Evolutionary conservation across 2,329 filamentous ascomycete species (phyloP).

Genomic region (Fonsecaea nubica): DNA sequence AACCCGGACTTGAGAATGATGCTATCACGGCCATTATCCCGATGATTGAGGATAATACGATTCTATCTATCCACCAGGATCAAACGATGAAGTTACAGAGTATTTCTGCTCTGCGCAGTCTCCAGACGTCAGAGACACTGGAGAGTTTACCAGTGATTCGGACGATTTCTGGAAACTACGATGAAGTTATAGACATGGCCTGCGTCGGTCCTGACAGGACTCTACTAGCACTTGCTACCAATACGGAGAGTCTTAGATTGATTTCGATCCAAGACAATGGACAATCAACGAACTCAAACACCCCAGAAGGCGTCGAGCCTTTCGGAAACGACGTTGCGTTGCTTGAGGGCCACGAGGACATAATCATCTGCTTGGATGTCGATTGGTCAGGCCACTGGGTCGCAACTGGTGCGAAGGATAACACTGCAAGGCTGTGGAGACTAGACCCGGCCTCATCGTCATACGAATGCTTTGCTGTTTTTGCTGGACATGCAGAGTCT

Average conservation of each 20-base stretch:
- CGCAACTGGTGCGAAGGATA: conserved; percentile 95
- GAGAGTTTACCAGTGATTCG: conserved; percentile 65
- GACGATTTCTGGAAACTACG: conserved; percentile 92
- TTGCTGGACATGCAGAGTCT: conserved; percentile 93
- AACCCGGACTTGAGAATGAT: conserved; percentile 64
- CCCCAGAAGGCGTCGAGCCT: conserved; percentile 28
- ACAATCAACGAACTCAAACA: conserved; percentile 30
- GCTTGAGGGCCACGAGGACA: conserved; percentile 89
- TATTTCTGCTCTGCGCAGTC: conserved; percentile 51
- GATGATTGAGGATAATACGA: conserved; percentile 47
- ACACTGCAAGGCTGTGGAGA: conserved; percentile 88
- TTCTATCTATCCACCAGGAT: conserved; percentile 85
- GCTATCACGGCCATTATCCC: conserved; percentile 76
- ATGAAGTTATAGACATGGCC: conserved; percentile 94
- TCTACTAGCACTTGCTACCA: conserved; percentile 87
- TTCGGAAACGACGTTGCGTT: conserved; percentile 90
- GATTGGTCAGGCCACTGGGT: conserved; percentile 99
- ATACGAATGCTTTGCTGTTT: conserved; percentile 79
- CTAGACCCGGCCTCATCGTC: conserved; percentile 77
- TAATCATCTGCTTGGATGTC: conserved; percentile 90
- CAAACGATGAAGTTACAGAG: conserved; percentile 83
- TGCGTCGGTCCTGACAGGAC: conserved; percentile 83
- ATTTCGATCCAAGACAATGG: conserved; percentile 67
- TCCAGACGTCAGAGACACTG: conserved; percentile 45
- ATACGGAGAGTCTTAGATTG: conserved; percentile 89